phyloP scores from a whole-genome alignment of 768 basidiomycete species.

The Crepidotus variabilis region DNA sequence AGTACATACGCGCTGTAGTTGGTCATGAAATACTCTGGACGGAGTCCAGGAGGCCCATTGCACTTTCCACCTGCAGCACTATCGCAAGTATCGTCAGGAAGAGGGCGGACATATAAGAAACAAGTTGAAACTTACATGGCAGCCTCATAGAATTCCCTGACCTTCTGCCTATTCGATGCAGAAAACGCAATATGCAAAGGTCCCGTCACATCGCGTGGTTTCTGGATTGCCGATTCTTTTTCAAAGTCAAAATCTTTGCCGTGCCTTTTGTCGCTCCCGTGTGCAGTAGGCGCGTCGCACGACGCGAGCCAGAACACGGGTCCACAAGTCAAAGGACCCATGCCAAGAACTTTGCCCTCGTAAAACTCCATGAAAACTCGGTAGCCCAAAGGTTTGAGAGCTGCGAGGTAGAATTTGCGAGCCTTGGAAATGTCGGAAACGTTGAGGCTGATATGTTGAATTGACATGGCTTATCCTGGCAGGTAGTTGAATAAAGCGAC shows the following conservation, averaged over 20 bases:
- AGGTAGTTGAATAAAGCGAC: too few species aligned
- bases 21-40: conserved; percentile 9
- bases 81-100: not conserved
- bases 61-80: conserved; percentile 16
- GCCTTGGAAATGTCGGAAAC: conserved; percentile 7
- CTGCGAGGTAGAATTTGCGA: conserved; percentile 11
- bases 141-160: conserved; percentile 16
- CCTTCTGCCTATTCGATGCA: conserved; percentile 11
- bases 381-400: conserved; percentile 14
- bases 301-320: conserved; percentile 17
- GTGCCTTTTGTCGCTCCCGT: conserved; percentile 8
- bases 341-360: conserved; percentile 11
- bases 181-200: conserved; percentile 17
- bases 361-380: conserved; percentile 3
- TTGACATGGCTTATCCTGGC: conserved; percentile 6
- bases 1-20: conserved; percentile 9
- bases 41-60: conserved; percentile 19
- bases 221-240: not conserved
- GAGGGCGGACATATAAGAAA: too few species aligned
- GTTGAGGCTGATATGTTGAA: conserved; percentile 10
- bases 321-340: conserved; percentile 1
- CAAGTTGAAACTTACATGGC: conserved; percentile 12
- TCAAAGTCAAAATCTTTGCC: not conserved
- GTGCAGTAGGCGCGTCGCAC: conserved; percentile 1
- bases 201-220: conserved; percentile 1